Evolutionary conservation across 2,329 filamentous ascomycete genomes (phyloP), one percentile per base, ranked within the genome.

Genomic region (Aspergillus uvarum): DNA sequence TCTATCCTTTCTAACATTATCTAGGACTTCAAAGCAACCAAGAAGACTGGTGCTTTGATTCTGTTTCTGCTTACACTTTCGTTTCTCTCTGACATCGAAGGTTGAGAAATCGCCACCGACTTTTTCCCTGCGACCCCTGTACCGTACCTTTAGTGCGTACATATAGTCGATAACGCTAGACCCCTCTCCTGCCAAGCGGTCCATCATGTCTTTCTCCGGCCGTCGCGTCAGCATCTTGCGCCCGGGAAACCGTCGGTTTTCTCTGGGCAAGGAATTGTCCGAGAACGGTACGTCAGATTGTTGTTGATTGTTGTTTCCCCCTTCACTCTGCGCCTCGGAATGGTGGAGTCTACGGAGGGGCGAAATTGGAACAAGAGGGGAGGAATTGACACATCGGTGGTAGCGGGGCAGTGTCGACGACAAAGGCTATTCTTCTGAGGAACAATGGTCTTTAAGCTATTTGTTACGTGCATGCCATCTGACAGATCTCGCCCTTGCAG

Each of bases 161-260:
- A 47, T 26, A 55, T 31, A 54, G 32, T 35, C 32, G 32, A 35
- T 50, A n/a, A 14, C 32, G 24, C 38, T 44, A 44, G n/a, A 6
- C 35, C 24, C 44, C 22, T 55, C 38, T 50, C 48, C 24, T 31
- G 47, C 26, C 50, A 54, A 54, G 35, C 52, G 47, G 52, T 44
- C 42, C 63, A 72, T 58, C 29, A 81, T 81, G 79, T 79, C 75
- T 54, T 80, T 78, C 72, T 79, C 79, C 59, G 77, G 76, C 47
- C 77, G 79, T 56, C 77, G 77, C 58, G 66, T 80, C 38, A 80
- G 78, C 60, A 74, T 78, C 56, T 67, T 80, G 63, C 74, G 74
- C 61, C 73, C 76, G 32, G 70, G 70, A 54, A 71, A 71, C 64
- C 65, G 75, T 57, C 72, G 79, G 54, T 76, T 79, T 62, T 81